Percentiles rank a stretch among this genome's conserved stretches.
Evolutionary conservation across 352 stramenopile genomes (phyloP).

Genomic region (Globisporangium barbulae): DNA sequence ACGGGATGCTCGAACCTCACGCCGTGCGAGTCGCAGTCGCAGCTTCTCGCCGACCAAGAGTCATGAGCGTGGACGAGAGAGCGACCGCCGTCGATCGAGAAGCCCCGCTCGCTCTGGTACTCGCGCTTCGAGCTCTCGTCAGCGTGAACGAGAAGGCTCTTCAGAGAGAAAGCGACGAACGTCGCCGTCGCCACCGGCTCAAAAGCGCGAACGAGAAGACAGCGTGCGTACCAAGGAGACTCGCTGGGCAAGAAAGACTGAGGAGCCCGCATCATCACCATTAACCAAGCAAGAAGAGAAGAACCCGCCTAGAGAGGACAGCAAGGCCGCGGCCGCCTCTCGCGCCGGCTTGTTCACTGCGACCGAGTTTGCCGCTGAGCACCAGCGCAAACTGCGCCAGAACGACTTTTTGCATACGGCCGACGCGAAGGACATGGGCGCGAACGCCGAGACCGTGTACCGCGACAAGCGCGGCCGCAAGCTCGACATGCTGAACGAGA

Average conservation of each 20-base stretch:
- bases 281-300: neutral
- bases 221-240: neutral
- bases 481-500: conserved; percentile 84
- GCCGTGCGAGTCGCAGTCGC: conserved; percentile 2
- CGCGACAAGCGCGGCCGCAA: conserved; percentile 81
- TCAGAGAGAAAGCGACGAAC: conserved; percentile 1
- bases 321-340: conserved; percentile 12
- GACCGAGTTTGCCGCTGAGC: conserved; percentile 60
- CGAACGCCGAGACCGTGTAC: conserved; percentile 81
- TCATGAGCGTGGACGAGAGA: conserved; percentile 1
- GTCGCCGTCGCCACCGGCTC: neutral
- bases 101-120: conserved; percentile 5
- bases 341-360: conserved; percentile 63
- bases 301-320: neutral
- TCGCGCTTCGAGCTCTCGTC: neutral
- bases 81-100: conserved; percentile 8
- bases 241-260: neutral
- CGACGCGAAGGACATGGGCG: conserved; percentile 60
- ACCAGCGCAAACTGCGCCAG: conserved; percentile 41
- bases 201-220: neutral
- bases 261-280: neutral
- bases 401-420: conserved; percentile 54
- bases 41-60: neutral
- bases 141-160: neutral
- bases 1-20: neutral